Conservation (phyloP, 2,329 filamentous ascomycete species). For the Pleoardoris graminearum region DNA sequence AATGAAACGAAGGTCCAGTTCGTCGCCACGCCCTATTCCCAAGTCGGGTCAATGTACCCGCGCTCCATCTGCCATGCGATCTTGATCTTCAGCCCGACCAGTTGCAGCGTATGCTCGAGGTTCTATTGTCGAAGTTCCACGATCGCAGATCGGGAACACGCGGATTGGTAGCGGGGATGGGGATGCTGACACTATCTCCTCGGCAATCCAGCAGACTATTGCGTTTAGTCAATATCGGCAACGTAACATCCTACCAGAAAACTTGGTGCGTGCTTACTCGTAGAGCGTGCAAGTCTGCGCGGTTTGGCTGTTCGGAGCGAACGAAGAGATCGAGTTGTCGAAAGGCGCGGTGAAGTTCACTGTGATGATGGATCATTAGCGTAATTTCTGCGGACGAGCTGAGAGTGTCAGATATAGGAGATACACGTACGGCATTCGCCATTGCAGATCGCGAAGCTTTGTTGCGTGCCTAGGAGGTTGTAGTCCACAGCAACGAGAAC, state of each 20-base stretch:
- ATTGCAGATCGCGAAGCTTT: not conserved
- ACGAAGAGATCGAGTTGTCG: not conserved
- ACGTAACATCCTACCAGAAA: too few species aligned
- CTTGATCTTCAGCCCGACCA: not conserved
- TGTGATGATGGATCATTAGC: not conserved
- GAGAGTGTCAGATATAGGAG: not conserved
- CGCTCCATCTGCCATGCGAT: too few species aligned
- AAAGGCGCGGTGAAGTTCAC: not conserved
- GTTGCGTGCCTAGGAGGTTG: not conserved
- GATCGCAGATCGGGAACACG: not conserved
- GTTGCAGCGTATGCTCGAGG: not conserved
- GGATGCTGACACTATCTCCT: not conserved
- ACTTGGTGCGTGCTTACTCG: not conserved
- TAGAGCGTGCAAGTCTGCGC: not conserved
- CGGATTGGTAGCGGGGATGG: not conserved
- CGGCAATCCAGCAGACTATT: not conserved
- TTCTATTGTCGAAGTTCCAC: not conserved
- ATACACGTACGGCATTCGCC: not conserved
- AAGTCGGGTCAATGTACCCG: too few species aligned
- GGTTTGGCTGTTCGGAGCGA: not conserved
- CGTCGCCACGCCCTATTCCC: too few species aligned
- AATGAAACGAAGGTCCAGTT: not conserved
- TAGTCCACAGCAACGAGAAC: not conserved
- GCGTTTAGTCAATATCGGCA: too few species aligned
- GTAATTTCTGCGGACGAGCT: not conserved